Percentiles rank a stretch among this genome's conserved stretches.
phyloP scores from a whole-genome alignment of 306 rosid genomes.

The Alnus glutinosa region DNA sequence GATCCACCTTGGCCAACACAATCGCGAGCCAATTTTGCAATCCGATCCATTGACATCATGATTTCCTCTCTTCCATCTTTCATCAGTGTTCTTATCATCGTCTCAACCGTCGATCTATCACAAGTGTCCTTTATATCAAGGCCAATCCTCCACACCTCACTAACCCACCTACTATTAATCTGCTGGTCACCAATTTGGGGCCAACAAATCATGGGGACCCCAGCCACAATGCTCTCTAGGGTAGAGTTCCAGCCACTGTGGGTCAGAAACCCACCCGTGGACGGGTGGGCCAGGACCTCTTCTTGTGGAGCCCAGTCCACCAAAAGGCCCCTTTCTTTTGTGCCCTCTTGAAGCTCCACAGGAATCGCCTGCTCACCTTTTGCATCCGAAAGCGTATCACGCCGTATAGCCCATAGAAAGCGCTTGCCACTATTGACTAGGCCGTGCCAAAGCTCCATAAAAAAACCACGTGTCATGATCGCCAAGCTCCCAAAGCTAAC shows the following conservation, averaged over 20 bases:
- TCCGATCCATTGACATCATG: constrained; percentile 3
- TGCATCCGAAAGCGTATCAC: no score
- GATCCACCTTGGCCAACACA: constrained; percentile 34
- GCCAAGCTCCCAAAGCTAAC: constrained; percentile 25
- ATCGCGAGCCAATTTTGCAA: constrained; percentile 10
- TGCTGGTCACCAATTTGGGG: constrained; percentile 25
- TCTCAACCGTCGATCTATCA: constrained; percentile 16
- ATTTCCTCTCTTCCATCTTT: constrained; percentile 24
- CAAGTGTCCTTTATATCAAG: constrained; percentile 39
- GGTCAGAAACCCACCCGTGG: constrained; percentile 36
- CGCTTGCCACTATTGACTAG: constrained; percentile 19
- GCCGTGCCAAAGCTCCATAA: constrained; percentile 49
- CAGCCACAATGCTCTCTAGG: not conserved
- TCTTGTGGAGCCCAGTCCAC: no score
- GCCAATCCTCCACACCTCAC: constrained; percentile 36
- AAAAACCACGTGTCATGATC: not conserved
- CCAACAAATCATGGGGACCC: constrained; percentile 31
- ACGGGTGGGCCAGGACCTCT: no score
- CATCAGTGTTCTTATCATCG: constrained; percentile 32
- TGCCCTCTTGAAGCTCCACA: no score
- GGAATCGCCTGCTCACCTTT: no score
- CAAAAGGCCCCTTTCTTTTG: no score
- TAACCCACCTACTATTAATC: constrained; percentile 23
- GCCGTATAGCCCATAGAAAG: not conserved
- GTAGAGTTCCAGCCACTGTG: constrained; percentile 18